phyloP scores from a whole-genome alignment of 305 asterid genomes.

The Salvia sclarea region DNA sequence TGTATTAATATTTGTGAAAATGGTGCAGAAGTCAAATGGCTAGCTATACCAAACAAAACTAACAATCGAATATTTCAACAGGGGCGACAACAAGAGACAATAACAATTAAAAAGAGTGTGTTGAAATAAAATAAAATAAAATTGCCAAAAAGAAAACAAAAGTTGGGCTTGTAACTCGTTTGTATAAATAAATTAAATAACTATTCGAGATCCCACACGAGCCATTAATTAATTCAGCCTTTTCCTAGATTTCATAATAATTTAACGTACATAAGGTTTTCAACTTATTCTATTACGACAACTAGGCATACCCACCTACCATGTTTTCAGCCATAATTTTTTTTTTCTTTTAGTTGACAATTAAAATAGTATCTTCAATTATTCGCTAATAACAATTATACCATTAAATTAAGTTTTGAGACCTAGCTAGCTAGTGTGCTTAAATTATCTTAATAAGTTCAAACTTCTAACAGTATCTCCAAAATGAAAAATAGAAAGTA shows the following conservation, averaged over 20 bases:
- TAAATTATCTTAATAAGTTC: too few relatives aligned
- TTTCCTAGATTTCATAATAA: not conserved
- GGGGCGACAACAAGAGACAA: not conserved
- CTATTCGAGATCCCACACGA: not conserved
- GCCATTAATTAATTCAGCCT: not conserved
- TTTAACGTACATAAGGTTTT: not conserved
- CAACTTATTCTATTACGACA: not conserved
- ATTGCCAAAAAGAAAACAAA: not conserved
- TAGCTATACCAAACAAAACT: not conserved
- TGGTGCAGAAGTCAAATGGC: not conserved
- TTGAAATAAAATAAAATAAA: not conserved
- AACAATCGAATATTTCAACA: not conserved
- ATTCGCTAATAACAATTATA: not conserved
- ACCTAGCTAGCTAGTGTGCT: not conserved
- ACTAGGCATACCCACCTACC: not conserved
- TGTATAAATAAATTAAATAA: not conserved
- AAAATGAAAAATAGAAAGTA: not conserved
- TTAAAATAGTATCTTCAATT: not conserved
- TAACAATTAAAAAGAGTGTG: not conserved
- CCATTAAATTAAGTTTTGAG: not conserved
- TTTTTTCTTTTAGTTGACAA: not conserved
- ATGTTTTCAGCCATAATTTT: not conserved
- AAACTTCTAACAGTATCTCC: too few relatives aligned
- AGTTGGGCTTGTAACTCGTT: not conserved
- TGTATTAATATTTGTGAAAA: not conserved